Conservation (phyloP, 768 basidiomycete species). For the Boletus subparvulus region DNA sequence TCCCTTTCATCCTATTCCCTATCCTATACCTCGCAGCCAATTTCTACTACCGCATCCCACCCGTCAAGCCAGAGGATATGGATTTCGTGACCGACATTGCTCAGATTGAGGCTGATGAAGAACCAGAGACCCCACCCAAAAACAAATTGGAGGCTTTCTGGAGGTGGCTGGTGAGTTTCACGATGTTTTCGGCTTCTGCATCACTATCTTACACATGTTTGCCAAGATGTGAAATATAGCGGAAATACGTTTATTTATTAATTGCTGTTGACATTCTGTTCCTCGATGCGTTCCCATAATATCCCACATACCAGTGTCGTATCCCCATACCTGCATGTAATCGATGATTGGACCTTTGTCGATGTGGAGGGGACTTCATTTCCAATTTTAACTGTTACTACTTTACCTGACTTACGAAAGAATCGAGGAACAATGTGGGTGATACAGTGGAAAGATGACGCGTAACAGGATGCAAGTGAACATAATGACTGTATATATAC, state of each 20-base stretch:
- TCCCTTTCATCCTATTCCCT: constrained; percentile 72
- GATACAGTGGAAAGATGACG: constrained; percentile 36
- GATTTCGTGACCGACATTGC: constrained; percentile 76
- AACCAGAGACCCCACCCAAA: constrained; percentile 69
- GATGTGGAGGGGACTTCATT: neutral
- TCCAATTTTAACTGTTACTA: constrained; percentile 22
- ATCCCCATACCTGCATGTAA: constrained; percentile 2
- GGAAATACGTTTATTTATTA: neutral
- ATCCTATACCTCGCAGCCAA: constrained; percentile 65
- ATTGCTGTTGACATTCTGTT: neutral
- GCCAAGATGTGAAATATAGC: constrained; percentile 20
- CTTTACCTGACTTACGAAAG: constrained; percentile 25
- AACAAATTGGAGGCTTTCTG: constrained; percentile 72
- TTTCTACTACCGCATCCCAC: constrained; percentile 36
- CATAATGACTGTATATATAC: constrained; percentile 40
- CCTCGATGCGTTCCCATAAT: neutral
- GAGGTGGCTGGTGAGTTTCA: constrained; percentile 67
- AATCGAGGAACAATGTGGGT: constrained; percentile 21
- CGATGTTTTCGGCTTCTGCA: neutral
- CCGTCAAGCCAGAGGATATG: constrained; percentile 59
- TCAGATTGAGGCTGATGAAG: constrained; percentile 67
- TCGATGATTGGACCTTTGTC: neutral
- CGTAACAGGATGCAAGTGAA: constrained; percentile 29
- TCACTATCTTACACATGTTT: neutral
- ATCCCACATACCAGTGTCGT: constrained; percentile 4